Evolutionary conservation across 345 rosid genomes (phyloP).

Genomic region (Linum lewisii): DNA sequence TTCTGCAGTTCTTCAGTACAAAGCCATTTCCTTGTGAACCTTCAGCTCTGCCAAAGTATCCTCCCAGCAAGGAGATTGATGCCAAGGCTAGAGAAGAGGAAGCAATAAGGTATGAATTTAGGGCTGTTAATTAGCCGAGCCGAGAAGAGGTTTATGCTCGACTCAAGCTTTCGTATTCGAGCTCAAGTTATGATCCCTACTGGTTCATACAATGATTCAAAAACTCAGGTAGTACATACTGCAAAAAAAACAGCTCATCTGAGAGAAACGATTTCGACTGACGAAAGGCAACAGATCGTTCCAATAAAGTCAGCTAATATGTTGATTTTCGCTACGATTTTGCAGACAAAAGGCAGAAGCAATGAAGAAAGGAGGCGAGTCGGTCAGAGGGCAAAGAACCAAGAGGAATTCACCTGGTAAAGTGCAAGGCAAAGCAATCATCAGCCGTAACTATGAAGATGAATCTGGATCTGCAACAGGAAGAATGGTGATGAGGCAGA

Average conservation of each 20-base stretch:
- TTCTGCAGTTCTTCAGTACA: slow-evolving; percentile 48
- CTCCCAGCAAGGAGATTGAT: slow-evolving; percentile 78
- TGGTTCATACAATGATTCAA: no score
- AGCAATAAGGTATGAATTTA: slow-evolving; percentile 42
- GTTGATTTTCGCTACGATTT: slow-evolving; percentile 14
- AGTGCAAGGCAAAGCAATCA: slow-evolving; percentile 36
- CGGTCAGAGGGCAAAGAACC: slow-evolving; percentile 50
- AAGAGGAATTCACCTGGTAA: slow-evolving; percentile 51
- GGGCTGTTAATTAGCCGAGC: no score
- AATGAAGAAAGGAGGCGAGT: slow-evolving; percentile 52
- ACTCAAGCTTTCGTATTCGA: no score
- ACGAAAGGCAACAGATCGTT: background rate
- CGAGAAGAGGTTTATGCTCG: no score
- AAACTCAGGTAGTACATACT: no score
- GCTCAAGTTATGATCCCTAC: no score
- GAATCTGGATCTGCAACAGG: slow-evolving; percentile 19
- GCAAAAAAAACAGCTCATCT: no score
- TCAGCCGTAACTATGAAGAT: slow-evolving; percentile 31
- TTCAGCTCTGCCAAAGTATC: slow-evolving; percentile 59
- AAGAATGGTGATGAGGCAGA: slow-evolving; percentile 8
- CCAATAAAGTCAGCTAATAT: background rate
- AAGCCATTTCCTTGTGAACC: slow-evolving; percentile 62
- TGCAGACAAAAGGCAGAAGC: slow-evolving; percentile 54
- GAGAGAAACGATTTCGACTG: background rate
- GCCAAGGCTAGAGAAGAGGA: slow-evolving; percentile 47